Evolutionary conservation across 2,329 filamentous ascomycete species (phyloP), one percentile per base, ranked within the genome.

Genomic region (Talaromyces islandicus): DNA sequence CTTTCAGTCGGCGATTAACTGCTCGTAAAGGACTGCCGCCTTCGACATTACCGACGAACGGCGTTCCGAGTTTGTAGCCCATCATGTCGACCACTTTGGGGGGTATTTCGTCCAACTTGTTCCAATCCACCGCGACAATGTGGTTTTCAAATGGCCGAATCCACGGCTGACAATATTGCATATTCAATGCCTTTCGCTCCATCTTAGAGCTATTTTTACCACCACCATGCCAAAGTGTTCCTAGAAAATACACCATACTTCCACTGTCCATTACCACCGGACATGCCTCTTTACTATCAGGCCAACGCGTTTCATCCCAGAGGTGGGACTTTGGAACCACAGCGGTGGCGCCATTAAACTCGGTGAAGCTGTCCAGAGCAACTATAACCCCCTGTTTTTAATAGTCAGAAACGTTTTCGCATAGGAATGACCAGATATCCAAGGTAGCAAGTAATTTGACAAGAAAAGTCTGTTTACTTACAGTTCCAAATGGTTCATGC

Each of bases 251-350:
- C 2, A 38, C 35, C 35, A 38, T 38, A 38, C 35, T 38, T 12
- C 35, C 35, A n/a, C 35, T n/a, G 17, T 38, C 35, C 35, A 38
- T 38, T n/a, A n/a, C n/a, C 14, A 38, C 35, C 35, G 35, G 35
- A n/a, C 6, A 38, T 38, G 35, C 35, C 35, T 38, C 35, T 38
- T 38, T 17, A 14, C 17, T n/a, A 1, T 38, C 17, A n/a, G 35
- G 35, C 35, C 35, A 38, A 38, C 35, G 54, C 9, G 25, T 24
- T 19, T 46, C 38, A 17, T 30, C 24, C 54, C 54, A 56, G 4
- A 56, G 38, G 46, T 56, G 54, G 7, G 54, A 56, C 17, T 56
- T 56, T 17, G 54, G 54, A 1, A 56, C 54, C 14, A 56, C 24
- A 25, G 19, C 38, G 2, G 54, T 56, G 2, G 54, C 38, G 10